These are phyloP conservation scores for Dianthus caryophyllus DNA, from an alignment of 148 eudicot genomes.

Conservation along the genomic window DNA sequence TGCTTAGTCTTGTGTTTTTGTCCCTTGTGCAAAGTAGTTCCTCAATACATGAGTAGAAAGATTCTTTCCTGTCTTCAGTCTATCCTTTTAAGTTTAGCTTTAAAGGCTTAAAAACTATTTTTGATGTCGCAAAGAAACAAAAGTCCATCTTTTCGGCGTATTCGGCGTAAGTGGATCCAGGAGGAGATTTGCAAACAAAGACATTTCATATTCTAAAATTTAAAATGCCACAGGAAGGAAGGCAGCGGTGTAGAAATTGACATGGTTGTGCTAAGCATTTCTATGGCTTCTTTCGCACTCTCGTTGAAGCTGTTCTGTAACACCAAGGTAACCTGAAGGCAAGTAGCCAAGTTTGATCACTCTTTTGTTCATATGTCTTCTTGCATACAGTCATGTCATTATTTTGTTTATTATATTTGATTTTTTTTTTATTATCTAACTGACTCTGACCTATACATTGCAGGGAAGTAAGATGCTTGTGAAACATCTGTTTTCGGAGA, in stretches of 20 bases:
- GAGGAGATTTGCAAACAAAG: not conserved
- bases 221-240: constrained; percentile 29
- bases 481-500: constrained; percentile 47
- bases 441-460: constrained; percentile 28
- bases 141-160: not conserved
- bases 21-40: not conserved
- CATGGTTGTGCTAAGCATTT: constrained; percentile 38
- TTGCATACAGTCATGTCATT: not conserved
- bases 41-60: not conserved
- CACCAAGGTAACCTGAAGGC: constrained; percentile 27
- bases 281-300: constrained; percentile 62
- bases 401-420: not conserved
- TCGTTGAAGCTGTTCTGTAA: constrained; percentile 45
- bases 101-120: not conserved
- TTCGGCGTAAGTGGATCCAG: not conserved
- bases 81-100: not conserved
- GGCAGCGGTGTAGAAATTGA: constrained; percentile 40
- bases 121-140: not conserved
- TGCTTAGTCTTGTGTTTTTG: not conserved
- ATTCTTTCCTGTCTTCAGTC: not conserved
- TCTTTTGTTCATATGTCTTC: not conserved
- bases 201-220: not conserved
- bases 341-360: constrained; percentile 4
- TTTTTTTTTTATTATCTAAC: not conserved
- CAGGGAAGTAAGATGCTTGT: constrained; percentile 51